These are phyloP conservation scores for Hanseniaspora singularis DNA, from an alignment of 805 yeast species.

Conservation along the genomic window DNA sequence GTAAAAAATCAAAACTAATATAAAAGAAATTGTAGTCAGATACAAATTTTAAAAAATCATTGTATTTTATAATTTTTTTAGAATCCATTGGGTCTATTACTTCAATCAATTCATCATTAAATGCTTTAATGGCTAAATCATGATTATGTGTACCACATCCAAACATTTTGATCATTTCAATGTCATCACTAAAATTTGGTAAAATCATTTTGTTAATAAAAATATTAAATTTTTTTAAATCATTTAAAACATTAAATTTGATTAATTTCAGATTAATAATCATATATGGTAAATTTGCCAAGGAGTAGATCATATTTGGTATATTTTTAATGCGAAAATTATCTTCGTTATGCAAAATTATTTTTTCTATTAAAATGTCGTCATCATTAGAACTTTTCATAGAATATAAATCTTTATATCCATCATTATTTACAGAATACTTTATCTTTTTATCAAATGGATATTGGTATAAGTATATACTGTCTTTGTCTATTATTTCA, in stretches of 20 bases:
- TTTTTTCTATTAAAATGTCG: constrained; percentile 1
- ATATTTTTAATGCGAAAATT: constrained; percentile 1
- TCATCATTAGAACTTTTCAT: neutral
- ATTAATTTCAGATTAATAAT: neutral
- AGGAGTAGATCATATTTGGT: neutral
- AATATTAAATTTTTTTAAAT: neutral
- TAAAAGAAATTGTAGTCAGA: constrained; percentile 1
- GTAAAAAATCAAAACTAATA: neutral
- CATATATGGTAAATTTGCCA: neutral
- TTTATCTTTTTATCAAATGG: neutral
- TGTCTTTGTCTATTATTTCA: too few species aligned
- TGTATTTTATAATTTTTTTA: neutral
- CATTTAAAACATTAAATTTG: neutral
- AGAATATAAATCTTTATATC: too few species aligned
- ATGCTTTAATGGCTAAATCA: constrained; percentile 2
- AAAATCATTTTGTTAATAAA: neutral
- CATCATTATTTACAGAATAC: too few species aligned
- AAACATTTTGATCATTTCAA: neutral
- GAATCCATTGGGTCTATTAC: constrained; percentile 8
- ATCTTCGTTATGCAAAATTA: neutral
- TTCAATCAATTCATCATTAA: neutral
- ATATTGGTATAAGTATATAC: neutral
- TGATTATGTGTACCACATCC: constrained; percentile 8
- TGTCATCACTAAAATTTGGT: neutral
- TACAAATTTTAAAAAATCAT: neutral